Evolutionary conservation across 1,139 yeast species (phyloP), one percentile per base, ranked within the genome.

Genomic region (Pichia kudriavzevii): DNA sequence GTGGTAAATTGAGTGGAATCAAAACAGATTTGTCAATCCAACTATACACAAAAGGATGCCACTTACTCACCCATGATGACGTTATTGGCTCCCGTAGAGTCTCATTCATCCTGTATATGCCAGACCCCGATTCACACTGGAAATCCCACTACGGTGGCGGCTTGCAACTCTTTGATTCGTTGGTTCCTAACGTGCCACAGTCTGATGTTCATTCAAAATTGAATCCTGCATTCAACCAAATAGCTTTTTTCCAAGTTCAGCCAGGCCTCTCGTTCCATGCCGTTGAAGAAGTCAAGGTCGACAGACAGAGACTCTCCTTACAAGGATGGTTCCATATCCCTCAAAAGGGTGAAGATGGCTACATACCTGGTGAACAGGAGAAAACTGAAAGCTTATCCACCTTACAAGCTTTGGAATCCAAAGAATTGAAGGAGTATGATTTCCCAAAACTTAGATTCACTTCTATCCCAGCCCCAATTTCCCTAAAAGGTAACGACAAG

Each of bases 311-410:
- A 50, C 64, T 91, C 31, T 82, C 95, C 1, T 84, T 93, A 42
- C 95, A 91, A 53, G 99, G 99, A 0, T 93, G 99, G 99, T 93
- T 91, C 56, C 99, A 93, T 56, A 84, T 88, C 32, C 98, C 98
- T 3, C 98, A 91, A 55, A 66, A 64, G 8, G 96, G 95, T 10
- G 98, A 93, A 58, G 77, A 73, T 25, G 97, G 96, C 0, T 88
- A 59, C 51, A 69, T 77, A 28, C 75, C 74, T 18, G 94, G 91
- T 6, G 94, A 82, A 53, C 84, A 82, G 53, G 88, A 79, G 47
- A 75, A 63, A 36, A 75, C 82, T 1, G 88, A 79, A 43, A 79
- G 84, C 2, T 72, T 75, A 47, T 77, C 88, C 29, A 82, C 95
- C 0, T 66, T 88, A 42, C 84, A 84, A 46, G 93, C 79, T 55